Conservation (phyloP, 257 asterid species). For the Prunella vulgaris region DNA sequence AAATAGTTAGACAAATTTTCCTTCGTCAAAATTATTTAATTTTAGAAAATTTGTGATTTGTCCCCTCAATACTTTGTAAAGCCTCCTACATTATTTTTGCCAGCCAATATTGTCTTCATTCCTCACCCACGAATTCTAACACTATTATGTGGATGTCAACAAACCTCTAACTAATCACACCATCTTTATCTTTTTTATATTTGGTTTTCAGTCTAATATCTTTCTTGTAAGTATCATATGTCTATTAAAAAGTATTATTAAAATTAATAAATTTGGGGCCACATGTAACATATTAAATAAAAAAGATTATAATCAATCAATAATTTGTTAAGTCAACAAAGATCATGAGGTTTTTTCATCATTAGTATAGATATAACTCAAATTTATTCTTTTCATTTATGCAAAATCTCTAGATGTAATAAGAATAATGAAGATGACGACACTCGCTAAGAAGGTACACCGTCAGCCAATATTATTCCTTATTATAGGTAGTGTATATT, state of each 20-base stretch:
- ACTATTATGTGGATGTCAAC: neutral
- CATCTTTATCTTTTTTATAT: neutral
- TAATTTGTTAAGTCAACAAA: no score
- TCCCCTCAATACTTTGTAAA: conserved; percentile 13
- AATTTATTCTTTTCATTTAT: no score
- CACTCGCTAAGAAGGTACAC: no score
- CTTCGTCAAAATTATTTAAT: neutral
- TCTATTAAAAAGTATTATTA: no score
- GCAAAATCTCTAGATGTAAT: no score
- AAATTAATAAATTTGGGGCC: neutral
- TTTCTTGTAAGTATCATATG: neutral
- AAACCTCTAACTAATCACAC: neutral
- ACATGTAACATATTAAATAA: neutral
- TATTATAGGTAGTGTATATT: no score
- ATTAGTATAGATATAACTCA: no score
- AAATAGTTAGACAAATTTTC: conserved; percentile 19
- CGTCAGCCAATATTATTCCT: no score
- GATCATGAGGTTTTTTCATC: no score
- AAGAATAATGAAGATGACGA: no score
- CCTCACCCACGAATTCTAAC: conserved; percentile 15
- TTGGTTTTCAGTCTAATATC: neutral
- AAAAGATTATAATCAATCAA: no score
- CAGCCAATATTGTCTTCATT: conserved; percentile 20
- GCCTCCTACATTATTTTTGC: conserved; percentile 9
- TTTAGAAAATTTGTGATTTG: conserved; percentile 16